These are phyloP conservation scores for Daldinia bambusicola DNA, from an alignment of 495 filamentous ascomycete genomes.

Conservation along the genomic window DNA sequence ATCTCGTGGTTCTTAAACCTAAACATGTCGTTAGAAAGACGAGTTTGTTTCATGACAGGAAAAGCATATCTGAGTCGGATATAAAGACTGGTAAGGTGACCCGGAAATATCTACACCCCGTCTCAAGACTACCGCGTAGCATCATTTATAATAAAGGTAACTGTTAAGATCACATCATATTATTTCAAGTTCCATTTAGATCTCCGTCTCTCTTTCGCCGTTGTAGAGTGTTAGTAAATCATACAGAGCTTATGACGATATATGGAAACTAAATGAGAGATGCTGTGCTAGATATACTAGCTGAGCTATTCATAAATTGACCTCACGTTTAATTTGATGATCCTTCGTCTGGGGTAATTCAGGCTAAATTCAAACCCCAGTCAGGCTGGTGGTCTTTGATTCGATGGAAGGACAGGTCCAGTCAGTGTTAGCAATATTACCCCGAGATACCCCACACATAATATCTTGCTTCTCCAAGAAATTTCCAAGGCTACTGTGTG, in stretches of 20 bases:
- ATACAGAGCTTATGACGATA: not conserved
- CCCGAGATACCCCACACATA: slow-evolving; percentile 42
- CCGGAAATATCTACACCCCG: not conserved
- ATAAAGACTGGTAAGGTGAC: not conserved
- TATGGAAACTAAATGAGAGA: not conserved
- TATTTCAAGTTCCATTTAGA: not conserved
- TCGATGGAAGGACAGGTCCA: slow-evolving; percentile 6
- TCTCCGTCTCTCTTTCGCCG: not conserved
- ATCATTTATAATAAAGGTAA: not conserved
- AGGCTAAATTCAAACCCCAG: slow-evolving; percentile 44
- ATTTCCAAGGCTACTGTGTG: not conserved
- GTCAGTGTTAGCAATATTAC: slow-evolving; percentile 22
- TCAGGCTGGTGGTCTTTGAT: slow-evolving; percentile 6
- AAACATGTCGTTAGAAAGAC: not conserved
- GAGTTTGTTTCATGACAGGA: not conserved
- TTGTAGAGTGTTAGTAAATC: not conserved
- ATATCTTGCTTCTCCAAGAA: slow-evolving; percentile 26
- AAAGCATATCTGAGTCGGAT: not conserved
- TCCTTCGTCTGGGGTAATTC: slow-evolving; percentile 32
- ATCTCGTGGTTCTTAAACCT: not conserved
- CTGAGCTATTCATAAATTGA: not conserved
- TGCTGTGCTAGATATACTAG: not conserved
- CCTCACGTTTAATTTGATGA: slow-evolving; percentile 27
- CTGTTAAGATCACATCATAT: not conserved
- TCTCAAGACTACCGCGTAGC: not conserved